Base-by-base conservation (phyloP, 2,329 filamentous ascomycete species). In the Ophiostoma himal-ulmi region DNA sequence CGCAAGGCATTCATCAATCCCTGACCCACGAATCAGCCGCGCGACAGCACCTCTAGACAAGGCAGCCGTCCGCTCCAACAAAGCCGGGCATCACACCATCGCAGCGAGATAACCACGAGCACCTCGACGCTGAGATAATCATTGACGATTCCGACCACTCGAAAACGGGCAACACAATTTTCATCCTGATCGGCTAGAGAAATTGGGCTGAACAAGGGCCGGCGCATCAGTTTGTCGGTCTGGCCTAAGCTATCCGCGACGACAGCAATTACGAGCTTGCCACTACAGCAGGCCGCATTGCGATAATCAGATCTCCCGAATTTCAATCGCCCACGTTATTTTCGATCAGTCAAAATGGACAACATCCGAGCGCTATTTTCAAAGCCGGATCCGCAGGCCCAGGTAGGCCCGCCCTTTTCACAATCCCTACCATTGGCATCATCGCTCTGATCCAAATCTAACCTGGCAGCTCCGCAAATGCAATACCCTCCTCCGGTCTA, bases 331-430 rank as follows among this genome's bases (percentile, higher is more conserved):
- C 1, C 13, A 39, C 10, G 2, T n/a, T 48, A 17, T 17, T 48
- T 7, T 17, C 3, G 17, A 64, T 2, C 34, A 36, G 17, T 20
- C 17, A 57, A 69, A 14, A 98, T 98, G 95, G 93, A 98, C 83
- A 87, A 91, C 62, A 84, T 98, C 78, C 92, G 89, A 80, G 85
- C 90, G 71, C 88, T 97, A 77, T 94, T 98, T 81, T 93, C 89
- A 80, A 94, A 93, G 81, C 94, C 95, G 52, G 94, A 96, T 78
- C 95, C 95, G 64, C 91, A 96, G 80, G 91, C 91, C 73, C 94
- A 99, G 86, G 94, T 97, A 83, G 75, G 84, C 39, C 39, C n/a
- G n/a, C 14, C 52, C 11, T 62, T n/a, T n/a, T 37, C 30, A 30
- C 30, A 30, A 30, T 54, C 26, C 17, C 57, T 67, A 5, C 52